phyloP scores from a whole-genome alignment of 1,139 yeast species.

The Pichia terricola region DNA sequence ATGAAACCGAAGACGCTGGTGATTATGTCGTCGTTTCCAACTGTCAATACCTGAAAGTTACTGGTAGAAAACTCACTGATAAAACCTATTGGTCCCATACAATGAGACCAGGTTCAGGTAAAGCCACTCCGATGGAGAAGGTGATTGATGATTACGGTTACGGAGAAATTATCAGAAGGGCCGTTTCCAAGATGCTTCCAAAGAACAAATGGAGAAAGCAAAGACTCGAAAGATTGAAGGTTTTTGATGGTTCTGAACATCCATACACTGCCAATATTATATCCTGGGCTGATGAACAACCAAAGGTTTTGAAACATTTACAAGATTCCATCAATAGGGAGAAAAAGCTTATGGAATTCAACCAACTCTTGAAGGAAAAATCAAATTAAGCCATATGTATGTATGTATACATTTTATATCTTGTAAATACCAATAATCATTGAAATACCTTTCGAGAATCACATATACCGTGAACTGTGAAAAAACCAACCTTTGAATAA shows the following conservation, averaged over 20 bases:
- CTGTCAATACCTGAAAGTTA: constrained; percentile 67
- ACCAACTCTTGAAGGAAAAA: constrained; percentile 14
- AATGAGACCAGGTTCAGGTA: constrained; percentile 81
- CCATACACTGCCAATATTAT: constrained; percentile 77
- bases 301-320: constrained; percentile 36
- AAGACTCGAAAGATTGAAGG: constrained; percentile 75
- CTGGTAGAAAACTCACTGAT: constrained; percentile 77
- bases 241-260: constrained; percentile 80
- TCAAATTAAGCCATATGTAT: background rate
- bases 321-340: constrained; percentile 30
- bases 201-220: constrained; percentile 74
- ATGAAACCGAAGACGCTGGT: constrained; percentile 65
- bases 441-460: too few relatives aligned
- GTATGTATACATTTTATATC: background rate
- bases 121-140: constrained; percentile 72
- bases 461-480: too few relatives aligned
- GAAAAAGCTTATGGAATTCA: constrained; percentile 23
- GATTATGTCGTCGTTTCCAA: constrained; percentile 96
- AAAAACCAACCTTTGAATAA: too few relatives aligned
- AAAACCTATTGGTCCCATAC: constrained; percentile 91
- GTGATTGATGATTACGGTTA: constrained; percentile 74
- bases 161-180: constrained; percentile 70
- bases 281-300: constrained; percentile 78
- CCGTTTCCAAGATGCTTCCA: constrained; percentile 95
- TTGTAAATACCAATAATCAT: background rate